Conservation (phyloP, 2,329 filamentous ascomycete genomes). For the Leptographium procerum region DNA sequence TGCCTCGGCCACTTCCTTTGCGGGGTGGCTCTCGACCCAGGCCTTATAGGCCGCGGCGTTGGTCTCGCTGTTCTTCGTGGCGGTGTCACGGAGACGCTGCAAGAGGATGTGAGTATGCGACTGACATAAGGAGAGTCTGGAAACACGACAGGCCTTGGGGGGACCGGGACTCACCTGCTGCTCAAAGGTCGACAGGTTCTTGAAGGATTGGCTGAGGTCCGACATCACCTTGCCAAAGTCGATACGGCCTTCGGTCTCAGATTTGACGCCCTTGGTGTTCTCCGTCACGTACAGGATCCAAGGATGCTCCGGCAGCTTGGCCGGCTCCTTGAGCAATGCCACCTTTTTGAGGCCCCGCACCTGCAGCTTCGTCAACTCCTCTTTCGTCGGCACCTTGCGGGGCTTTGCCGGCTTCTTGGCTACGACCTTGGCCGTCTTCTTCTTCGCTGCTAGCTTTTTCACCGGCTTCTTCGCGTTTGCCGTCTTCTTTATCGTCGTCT, state of each 20-base stretch:
- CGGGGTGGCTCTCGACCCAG: conserved; percentile 36
- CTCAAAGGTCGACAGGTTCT: conserved; percentile 28
- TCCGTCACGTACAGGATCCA: conserved; percentile 29
- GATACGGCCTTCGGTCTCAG: not conserved
- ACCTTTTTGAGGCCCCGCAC: conserved; percentile 26
- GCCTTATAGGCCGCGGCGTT: conserved; percentile 29
- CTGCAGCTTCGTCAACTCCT: conserved; percentile 24
- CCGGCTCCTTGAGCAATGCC: conserved; percentile 30
- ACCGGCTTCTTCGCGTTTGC: conserved; percentile 1
- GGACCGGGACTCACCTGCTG: conserved; percentile 28
- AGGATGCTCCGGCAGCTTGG: conserved; percentile 17
- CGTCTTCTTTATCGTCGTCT: conserved; percentile 14
- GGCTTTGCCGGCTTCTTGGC: conserved; percentile 14
- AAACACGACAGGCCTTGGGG: too few species aligned
- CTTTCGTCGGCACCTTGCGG: conserved; percentile 23
- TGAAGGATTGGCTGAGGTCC: conserved; percentile 23
- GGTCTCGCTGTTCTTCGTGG: conserved; percentile 26
- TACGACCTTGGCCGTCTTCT: conserved; percentile 14
- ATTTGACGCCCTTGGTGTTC: conserved; percentile 15
- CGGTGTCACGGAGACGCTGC: conserved; percentile 25
- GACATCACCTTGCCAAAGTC: conserved; percentile 15
- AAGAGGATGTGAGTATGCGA: not conserved
- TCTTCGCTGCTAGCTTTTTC: conserved; percentile 15
- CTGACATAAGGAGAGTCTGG: not conserved
- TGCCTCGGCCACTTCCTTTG: conserved; percentile 29